A percentile compares a stretch with the other conserved stretches of the same genome.
Conservation (phyloP, 495 filamentous ascomycete species). For the Xanthoparmelia taractica region DNA sequence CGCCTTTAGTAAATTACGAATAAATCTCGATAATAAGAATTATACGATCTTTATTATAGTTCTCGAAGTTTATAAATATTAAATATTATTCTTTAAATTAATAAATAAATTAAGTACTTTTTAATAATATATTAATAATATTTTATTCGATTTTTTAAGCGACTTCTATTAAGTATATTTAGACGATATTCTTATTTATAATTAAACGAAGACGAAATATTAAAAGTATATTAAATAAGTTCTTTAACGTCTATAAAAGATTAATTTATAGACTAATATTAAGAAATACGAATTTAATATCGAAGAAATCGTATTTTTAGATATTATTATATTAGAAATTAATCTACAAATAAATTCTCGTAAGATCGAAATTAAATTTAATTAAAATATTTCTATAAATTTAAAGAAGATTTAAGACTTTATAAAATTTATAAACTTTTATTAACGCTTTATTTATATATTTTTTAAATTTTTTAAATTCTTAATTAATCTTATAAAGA, state of each 20-base stretch:
- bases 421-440: neutral
- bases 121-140: neutral
- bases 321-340: neutral
- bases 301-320: neutral
- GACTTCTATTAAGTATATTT: conserved; percentile 13
- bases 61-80: no score
- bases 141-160: neutral
- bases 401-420: neutral
- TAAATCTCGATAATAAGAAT: no score
- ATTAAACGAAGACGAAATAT: conserved; percentile 7
- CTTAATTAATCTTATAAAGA: neutral
- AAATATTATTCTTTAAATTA: no score
- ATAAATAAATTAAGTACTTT: neutral
- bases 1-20: no score
- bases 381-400: neutral
- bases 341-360: neutral
- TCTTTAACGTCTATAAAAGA: neutral
- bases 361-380: neutral
- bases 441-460: neutral
- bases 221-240: neutral
- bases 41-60: no score
- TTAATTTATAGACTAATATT: no score
- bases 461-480: neutral
- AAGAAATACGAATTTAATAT: conserved; percentile 13
- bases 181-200: conserved; percentile 14